Evolutionary conservation across 176 grass and related monocot genomes (phyloP).

Genomic region (Musa beccarii): DNA sequence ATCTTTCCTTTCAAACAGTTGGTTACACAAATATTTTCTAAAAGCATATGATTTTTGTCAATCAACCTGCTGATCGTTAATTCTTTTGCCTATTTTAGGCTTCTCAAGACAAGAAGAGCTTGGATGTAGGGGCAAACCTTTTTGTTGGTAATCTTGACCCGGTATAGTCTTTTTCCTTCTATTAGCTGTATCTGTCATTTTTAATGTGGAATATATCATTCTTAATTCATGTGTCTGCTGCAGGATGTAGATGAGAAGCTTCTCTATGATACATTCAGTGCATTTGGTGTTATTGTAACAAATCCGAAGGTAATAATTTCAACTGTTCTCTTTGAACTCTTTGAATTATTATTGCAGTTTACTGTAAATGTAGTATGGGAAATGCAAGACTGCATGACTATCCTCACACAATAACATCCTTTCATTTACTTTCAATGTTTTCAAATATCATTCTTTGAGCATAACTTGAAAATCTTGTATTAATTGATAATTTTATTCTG

Average conservation of each 20-base stretch:
- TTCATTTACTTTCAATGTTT: not conserved
- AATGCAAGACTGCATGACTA: not conserved
- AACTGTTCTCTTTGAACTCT: not conserved
- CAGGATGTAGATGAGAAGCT: conserved; percentile 99
- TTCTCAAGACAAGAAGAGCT: conserved; percentile 98
- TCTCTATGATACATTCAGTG: conserved; percentile 98
- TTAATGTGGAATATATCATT: conserved; percentile 9
- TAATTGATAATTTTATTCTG: not conserved
- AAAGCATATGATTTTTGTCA: not conserved
- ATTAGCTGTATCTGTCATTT: conserved; percentile 9
- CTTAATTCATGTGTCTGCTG: not conserved
- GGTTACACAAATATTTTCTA: too few species aligned
- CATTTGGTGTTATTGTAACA: conserved; percentile 92
- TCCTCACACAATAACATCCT: not conserved
- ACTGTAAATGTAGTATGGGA: not conserved
- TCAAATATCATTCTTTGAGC: too few species aligned
- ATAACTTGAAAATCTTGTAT: not conserved
- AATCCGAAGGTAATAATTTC: conserved; percentile 78
- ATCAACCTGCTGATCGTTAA: not conserved
- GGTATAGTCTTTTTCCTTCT: conserved; percentile 35
- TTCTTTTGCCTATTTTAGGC: conserved; percentile 46
- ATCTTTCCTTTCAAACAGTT: not conserved
- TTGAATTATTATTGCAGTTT: not conserved
- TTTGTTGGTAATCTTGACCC: conserved; percentile 98
- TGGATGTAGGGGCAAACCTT: conserved; percentile 96